A percentile compares a stretch with the other conserved stretches of the same genome.
phyloP scores from a whole-genome alignment of 192 early-diverging fungal genomes.

The Ambispora gerdemannii region DNA sequence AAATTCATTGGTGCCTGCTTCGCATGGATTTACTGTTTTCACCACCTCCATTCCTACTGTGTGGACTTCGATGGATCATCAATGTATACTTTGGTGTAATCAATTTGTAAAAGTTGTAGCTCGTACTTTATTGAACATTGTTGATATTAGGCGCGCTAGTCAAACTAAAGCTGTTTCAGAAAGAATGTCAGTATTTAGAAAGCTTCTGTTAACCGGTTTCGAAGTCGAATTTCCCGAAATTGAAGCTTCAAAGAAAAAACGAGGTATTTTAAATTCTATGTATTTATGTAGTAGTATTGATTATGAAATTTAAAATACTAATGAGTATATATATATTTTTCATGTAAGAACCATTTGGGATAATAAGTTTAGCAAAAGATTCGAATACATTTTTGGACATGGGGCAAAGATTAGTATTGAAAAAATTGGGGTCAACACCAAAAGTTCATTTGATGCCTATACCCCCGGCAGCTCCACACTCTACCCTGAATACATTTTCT shows the following conservation, averaged over 20 bases:
- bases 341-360: slow-evolving; percentile 21
- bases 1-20: slow-evolving; percentile 55
- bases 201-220: slow-evolving; percentile 52
- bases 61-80: slow-evolving; percentile 87
- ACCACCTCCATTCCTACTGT: slow-evolving; percentile 77
- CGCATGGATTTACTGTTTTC: slow-evolving; percentile 74
- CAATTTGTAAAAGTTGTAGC: slow-evolving; percentile 75
- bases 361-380: slow-evolving; percentile 31
- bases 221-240: slow-evolving; percentile 33
- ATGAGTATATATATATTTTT: too few relatives aligned
- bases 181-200: slow-evolving; percentile 65
- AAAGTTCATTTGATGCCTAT: slow-evolving; percentile 41
- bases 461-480: slow-evolving; percentile 24
- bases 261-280: slow-evolving; percentile 23
- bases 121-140: slow-evolving; percentile 51
- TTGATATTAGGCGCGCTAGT: slow-evolving; percentile 53
- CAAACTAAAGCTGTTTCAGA: slow-evolving; percentile 58
- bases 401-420: slow-evolving; percentile 36
- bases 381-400: slow-evolving; percentile 32
- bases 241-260: neutral
- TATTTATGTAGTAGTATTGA: too few relatives aligned
- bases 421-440: neutral
- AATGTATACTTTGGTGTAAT: slow-evolving; percentile 87
- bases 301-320: too few relatives aligned
- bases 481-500: slow-evolving; percentile 35